Evolutionary conservation across 805 yeast species (phyloP), one percentile per base, ranked within the genome.

Genomic region (Sugiyamaella valdiviana): DNA sequence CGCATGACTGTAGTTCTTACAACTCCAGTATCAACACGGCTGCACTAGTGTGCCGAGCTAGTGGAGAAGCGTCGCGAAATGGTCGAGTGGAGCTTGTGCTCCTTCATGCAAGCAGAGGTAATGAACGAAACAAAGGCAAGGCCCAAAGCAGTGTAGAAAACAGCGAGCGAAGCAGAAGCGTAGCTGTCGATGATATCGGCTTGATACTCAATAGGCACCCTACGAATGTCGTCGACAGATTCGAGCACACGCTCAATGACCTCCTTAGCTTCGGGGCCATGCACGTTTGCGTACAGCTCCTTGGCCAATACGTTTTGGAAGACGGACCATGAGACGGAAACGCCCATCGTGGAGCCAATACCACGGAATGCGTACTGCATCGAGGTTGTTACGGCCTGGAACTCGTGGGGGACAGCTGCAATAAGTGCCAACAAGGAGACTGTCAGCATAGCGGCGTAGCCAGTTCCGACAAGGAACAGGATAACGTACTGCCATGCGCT

Each of bases 341-440:
- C 89, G 36, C 95, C 95, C 43, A 86, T 65, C 0, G 93, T 84
- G n/a, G 91, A 83, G 0, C 95, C 95, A 0, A 89, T 82, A 7
- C 91, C 82, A 59, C 95, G 74, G 70, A 85, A 87, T 0, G 90
- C 89, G 63, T 90, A 89, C 60, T 87, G 95, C 50, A 90, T 85
- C 0, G 95, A 85, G 0, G 96, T 89, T 2, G 91, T 83, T 17
- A 88, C 76, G 1, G 96, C 95, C 64, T 87, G 95, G 59, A 73
- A 76, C 45, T 76, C 73, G 19, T 71, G 64, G 7, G 84, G 81
- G 1, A 83, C 93, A 1, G 93, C 78, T 0, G 93, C 82, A 46
- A 87, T 83, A 65, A 87, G 72, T 0, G 95, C 84, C 32, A 86
- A 65, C 42, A 87, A 68, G 0, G 90, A 80, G 2, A 85, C 78